phyloP scores from a whole-genome alignment of 2,329 filamentous ascomycete species.

The Hymenoscyphus salicellus region DNA sequence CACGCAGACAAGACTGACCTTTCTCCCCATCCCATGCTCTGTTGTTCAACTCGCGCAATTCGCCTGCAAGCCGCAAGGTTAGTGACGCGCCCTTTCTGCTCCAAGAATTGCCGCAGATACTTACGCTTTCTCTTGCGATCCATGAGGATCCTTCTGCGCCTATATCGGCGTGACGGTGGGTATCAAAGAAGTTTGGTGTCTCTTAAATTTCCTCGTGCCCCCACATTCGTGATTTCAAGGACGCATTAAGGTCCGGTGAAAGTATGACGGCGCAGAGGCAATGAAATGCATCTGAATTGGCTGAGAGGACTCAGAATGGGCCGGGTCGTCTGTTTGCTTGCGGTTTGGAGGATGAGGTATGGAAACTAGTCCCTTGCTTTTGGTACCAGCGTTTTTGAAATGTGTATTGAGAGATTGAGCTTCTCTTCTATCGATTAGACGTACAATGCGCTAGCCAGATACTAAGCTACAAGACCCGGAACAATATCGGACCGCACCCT shows the following conservation, averaged over 20 bases:
- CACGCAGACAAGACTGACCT: constrained; percentile 53
- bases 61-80: constrained; percentile 54
- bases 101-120: constrained; percentile 25
- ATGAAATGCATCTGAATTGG: constrained; percentile 38
- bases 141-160: constrained; percentile 46
- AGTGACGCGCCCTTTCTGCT: constrained; percentile 18
- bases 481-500: no score
- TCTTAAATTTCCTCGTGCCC: constrained; percentile 33
- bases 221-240: constrained; percentile 37
- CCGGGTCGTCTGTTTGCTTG: constrained; percentile 15
- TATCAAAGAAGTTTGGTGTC: constrained; percentile 25
- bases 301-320: constrained; percentile 10
- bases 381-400: constrained; percentile 3
- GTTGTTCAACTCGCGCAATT: constrained; percentile 84
- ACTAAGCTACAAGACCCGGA: background rate
- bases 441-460: background rate
- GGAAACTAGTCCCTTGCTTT: constrained; percentile 16
- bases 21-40: constrained; percentile 85
- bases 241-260: constrained; percentile 35
- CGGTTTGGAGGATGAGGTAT: constrained; percentile 1
- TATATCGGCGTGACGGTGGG: constrained; percentile 21
- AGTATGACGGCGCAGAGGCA: constrained; percentile 33
- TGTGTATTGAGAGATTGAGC: constrained; percentile 1
- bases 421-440: constrained; percentile 3
- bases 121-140: constrained; percentile 64